Percentiles rank a stretch among this genome's conserved stretches.
Evolutionary conservation across 176 grass and related monocot species (phyloP).

Genomic region (Lolium rigidum): DNA sequence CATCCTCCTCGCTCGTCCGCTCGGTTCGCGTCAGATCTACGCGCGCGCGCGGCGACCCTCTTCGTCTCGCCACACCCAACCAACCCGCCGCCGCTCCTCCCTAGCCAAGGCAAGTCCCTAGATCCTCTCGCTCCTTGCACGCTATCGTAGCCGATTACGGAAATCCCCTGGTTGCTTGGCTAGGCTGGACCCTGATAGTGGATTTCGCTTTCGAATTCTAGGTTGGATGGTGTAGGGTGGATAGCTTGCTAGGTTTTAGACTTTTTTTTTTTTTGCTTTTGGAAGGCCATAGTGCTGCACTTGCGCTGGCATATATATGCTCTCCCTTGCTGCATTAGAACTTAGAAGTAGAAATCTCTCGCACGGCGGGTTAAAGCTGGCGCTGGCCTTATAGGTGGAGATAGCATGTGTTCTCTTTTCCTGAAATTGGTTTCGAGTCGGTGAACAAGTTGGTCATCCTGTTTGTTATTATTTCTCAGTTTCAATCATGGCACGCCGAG

Average conservation of each 20-base stretch:
- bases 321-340: not conserved
- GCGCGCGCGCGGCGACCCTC: not conserved
- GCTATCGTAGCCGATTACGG: not conserved
- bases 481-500: conserved; percentile 50
- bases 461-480: not conserved
- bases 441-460: not conserved
- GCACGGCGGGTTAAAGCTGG: not conserved
- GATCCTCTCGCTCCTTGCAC: not conserved
- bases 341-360: not conserved
- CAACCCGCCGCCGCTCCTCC: not conserved
- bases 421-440: not conserved
- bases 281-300: not conserved
- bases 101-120: conserved; percentile 9
- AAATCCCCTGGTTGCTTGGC: not conserved
- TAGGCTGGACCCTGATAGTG: not conserved
- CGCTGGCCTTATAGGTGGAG: not conserved
- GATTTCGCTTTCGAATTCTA: not conserved
- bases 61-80: conserved; percentile 6
- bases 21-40: not conserved
- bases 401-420: not conserved
- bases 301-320: not conserved
- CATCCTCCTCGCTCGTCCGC: not conserved
- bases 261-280: too few species aligned
- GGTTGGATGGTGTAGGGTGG: not conserved
- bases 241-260: not conserved